Base-by-base conservation (phyloP, 345 rosid species). In the Acer saccharum region DNA sequence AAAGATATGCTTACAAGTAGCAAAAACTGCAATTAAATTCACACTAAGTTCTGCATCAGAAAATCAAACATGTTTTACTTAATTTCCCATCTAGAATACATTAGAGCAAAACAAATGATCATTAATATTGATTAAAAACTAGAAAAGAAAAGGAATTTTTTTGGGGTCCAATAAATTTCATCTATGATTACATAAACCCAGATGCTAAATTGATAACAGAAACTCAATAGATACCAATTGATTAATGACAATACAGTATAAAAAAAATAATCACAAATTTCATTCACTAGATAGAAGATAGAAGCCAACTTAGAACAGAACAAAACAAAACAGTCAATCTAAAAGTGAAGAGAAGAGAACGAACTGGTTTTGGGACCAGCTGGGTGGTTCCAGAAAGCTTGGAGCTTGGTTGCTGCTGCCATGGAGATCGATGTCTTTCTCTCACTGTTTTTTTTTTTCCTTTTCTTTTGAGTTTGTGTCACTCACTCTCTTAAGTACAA, bases 281-380 rank as follows among this genome's bases (percentile, higher is more conserved):
- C 39, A 32, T 4, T 32, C 4, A 32, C 39, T 32, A 4, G 6
- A 32, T 2, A 32, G 39, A 32, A 32, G 39, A 32, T 32, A 32
- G 6, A 32, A 32, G 5, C 39, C 39, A 32, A 3, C 39, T 32
- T 32, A 23, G 1, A 23, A 23, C 25, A 32, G 0, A 32, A 32
- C 39, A 32, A 32, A 32, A 32, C 39, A 32, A 32, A 32, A 32
- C 39, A 32, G 39, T 32, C 4, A 4, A 32, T 32, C 39, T 32
- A 32, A 32, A 32, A 3, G 39, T 32, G 39, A 32, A 32, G 39
- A 3, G 39, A 74, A n/a, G 46, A n/a, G 14, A 23, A 50, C 76
- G 54, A n/a, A 86, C 89, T 84, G 27, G 89, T 84, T 78, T 86
- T 84, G 27, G 89, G 89, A 35, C 89, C 89, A 7, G 87, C 89